Base-by-base conservation (phyloP, 805 yeast genomes). In the Kodamaea laetipori region DNA sequence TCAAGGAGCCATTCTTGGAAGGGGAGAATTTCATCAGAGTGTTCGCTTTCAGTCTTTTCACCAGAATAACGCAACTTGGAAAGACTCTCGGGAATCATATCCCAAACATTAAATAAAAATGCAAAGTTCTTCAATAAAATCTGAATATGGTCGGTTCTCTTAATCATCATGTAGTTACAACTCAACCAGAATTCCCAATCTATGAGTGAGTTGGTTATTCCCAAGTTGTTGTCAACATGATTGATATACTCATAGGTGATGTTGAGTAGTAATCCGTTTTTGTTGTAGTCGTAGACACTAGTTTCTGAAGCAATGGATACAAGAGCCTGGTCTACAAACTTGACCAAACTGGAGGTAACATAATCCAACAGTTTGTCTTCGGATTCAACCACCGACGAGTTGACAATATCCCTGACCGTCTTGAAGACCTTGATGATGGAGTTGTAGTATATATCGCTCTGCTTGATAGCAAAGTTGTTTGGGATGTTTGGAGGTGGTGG, bases 121-220 rank as follows among this genome's bases (percentile, higher is more conserved):
- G 90, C 78, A 28, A 88, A 58, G 10, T 81, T 79, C 47, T 86
- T 77, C 15, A 84, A 66, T 48, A 85, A 80, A 16, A 77, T 74
- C 50, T 79, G 82, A 50, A 80, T 71, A 58, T 78, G 86, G 35
- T 78, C 80, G 6, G 88, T 78, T 31, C 62, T 57, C 6, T 67
- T 55, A n/a, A 87, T 59, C 82, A 87, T 76, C 44, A 78, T 67
- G 46, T 76, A 64, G 10, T 71, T 61, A 11, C 85, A 82, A 42
- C 73, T 69, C 5, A 84, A 60, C 96, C 96, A 88, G 56, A 89
- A 87, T 39, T 69, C 66, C 94, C 95, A 88, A 64, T 84, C 78
- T 17, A 86, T 62, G 37, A 35, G 40, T 10, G 50, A 23, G n/a
- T 52, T 32, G 21, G 44, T 24, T 17, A 41, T 27, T 35, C 43